These are phyloP conservation scores for Boletus rubropictus DNA, from an alignment of 768 basidiomycete species.

Conservation along the genomic window DNA sequence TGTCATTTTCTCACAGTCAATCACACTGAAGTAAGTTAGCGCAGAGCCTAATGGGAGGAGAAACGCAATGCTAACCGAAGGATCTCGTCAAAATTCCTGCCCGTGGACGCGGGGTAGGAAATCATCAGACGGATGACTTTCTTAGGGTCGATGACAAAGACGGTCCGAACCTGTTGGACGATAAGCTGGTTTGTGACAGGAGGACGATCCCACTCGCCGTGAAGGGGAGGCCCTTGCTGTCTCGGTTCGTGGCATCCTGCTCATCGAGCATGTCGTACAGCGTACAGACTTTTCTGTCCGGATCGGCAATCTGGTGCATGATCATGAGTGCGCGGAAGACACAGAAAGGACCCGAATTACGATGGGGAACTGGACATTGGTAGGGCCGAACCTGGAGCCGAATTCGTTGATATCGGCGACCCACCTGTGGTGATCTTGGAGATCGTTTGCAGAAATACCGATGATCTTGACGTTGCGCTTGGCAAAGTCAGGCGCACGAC, in stretches of 20 bases:
- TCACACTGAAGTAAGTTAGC: slow-evolving; percentile 42
- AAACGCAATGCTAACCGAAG: slow-evolving; percentile 38
- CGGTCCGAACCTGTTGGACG: slow-evolving; percentile 72
- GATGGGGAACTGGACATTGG: slow-evolving; percentile 87
- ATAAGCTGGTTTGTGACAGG: background rate
- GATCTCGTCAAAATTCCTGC: slow-evolving; percentile 83
- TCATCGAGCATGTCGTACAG: slow-evolving; percentile 96
- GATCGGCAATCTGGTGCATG: slow-evolving; percentile 75
- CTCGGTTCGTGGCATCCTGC: slow-evolving; percentile 87
- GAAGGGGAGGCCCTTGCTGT: slow-evolving; percentile 86
- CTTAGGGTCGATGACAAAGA: slow-evolving; percentile 96
- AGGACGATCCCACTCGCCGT: slow-evolving; percentile 45
- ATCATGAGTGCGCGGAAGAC: slow-evolving; percentile 9
- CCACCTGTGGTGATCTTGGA: slow-evolving; percentile 83
- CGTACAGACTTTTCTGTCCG: slow-evolving; percentile 75
- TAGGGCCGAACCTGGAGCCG: slow-evolving; percentile 64
- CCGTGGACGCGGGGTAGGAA: slow-evolving; percentile 92
- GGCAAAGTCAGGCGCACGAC: slow-evolving; percentile 76
- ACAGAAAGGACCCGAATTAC: slow-evolving; percentile 32
- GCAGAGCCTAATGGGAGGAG: background rate
- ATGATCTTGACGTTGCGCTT: slow-evolving; percentile 90
- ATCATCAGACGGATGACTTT: slow-evolving; percentile 88
- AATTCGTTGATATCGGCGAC: slow-evolving; percentile 81
- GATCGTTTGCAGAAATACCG: slow-evolving; percentile 86
- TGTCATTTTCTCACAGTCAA: slow-evolving; percentile 56